Evolutionary conservation across 805 yeast genomes (phyloP), one percentile per base, ranked within the genome.

Genomic region (Starmerella bombicola): DNA sequence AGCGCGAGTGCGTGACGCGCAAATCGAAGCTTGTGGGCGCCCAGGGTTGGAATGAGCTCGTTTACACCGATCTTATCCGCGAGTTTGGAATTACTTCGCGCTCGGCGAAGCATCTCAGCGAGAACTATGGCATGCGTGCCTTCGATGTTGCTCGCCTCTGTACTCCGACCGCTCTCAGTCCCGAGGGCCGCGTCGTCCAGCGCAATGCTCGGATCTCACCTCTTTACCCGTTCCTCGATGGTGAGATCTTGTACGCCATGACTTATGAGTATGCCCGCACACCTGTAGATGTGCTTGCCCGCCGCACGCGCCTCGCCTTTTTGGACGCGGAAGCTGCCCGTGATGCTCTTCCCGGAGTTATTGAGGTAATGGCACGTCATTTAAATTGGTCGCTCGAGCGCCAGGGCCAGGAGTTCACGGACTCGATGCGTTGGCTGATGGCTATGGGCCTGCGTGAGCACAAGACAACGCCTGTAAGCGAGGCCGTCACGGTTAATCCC

Each of bases 251-350:
- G 56, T 88, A 85, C 64, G 78, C 84, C 10, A 68, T 84, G 52
- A 66, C 73, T 47, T 73, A 82, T 63, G 97, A 86, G 66, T 83
- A 84, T 61, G 75, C 83, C 32, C 73, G 93, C 65, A 80, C 86
- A 10, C 93, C 95, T 35, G 66, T 78, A 42, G 97, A 86, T 62
- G 84, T 86, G 69, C 68, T 86, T 50, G 83, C 93, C 42, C 80
- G 96, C 69, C 79, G 97, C 70, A 78, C 88, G 40, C 76, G 97
- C 64, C 75, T 83, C 59, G 94, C 95, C 3, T 88, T 85, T 67
- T 69, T 86, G 58, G 86, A 86, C 64, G 82, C 91, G 31, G 75
- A 75, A 60, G 84, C 80, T 49, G 95, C 96, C 12, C 64, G 76
- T 48, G 68, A 65, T 38, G 80, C 93, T 13, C 76, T 86, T 42